Conservation (phyloP, 2,329 filamentous ascomycete genomes). For the Pseudocercospora ulei region DNA sequence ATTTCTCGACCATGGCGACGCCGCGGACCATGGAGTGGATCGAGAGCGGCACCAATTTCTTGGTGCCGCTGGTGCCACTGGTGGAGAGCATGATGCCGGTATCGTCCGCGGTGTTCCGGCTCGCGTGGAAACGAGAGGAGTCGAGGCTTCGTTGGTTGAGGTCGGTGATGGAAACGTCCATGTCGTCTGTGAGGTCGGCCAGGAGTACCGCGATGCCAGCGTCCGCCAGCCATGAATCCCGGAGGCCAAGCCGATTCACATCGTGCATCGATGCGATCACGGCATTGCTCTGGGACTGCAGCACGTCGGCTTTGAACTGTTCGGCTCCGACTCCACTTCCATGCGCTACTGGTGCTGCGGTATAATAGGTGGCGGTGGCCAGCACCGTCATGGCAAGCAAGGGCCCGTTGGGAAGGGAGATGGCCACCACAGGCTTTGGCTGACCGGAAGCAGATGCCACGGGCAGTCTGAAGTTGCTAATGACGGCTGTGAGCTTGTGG, state of each 20-base stretch:
- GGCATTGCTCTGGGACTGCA: conserved; percentile 41
- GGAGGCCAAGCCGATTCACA: conserved; percentile 37
- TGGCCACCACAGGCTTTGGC: conserved; percentile 41
- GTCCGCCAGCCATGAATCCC: conserved; percentile 31
- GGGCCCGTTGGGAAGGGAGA: conserved; percentile 48
- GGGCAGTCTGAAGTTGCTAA: conserved; percentile 28
- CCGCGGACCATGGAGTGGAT: conserved; percentile 45
- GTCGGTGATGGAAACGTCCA: conserved; percentile 34
- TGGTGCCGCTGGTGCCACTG: conserved; percentile 50
- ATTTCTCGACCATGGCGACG: conserved; percentile 46
- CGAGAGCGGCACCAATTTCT: conserved; percentile 49
- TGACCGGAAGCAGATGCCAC: conserved; percentile 12
- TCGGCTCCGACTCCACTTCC: conserved; percentile 40
- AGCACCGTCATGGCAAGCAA: conserved; percentile 45
- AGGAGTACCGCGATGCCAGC: conserved; percentile 37
- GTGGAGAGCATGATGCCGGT: conserved; percentile 48
- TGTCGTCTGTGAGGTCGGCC: conserved; percentile 35
- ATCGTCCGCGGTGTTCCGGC: conserved; percentile 41
- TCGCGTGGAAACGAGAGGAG: conserved; percentile 3
- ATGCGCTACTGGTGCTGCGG: conserved; percentile 46
- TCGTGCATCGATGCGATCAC: conserved; percentile 42
- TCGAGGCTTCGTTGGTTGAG: conserved; percentile 16
- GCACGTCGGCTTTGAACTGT: conserved; percentile 46
- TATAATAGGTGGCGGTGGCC: conserved; percentile 45
- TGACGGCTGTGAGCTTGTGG: conserved; percentile 23